Conservation (phyloP, 2,329 filamentous ascomycete species). For the Stachybotrys chartarum region DNA sequence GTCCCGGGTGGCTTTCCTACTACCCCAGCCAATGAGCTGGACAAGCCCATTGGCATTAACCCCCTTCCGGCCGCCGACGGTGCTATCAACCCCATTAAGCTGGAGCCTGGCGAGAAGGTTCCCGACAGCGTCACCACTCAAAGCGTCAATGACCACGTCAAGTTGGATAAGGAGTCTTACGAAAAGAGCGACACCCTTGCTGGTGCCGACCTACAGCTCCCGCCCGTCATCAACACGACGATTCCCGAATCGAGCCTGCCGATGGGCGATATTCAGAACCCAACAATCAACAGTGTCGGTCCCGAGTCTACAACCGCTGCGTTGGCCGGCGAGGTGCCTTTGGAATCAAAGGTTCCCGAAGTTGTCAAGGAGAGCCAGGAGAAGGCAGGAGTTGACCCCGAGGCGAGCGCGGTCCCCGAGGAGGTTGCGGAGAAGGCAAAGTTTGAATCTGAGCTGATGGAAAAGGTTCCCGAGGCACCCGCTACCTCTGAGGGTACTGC, state of each 20-base stretch:
- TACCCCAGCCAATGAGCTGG: conserved; percentile 52
- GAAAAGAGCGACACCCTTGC: conserved; percentile 66
- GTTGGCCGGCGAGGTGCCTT: conserved; percentile 61
- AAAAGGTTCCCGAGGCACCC: conserved; percentile 55
- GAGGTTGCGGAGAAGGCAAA: conserved; percentile 66
- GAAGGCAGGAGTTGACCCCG: conserved; percentile 55
- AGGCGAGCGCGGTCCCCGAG: conserved; percentile 57
- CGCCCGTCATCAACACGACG: conserved; percentile 52
- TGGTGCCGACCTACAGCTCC: conserved; percentile 42
- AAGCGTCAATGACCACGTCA: conserved; percentile 63
- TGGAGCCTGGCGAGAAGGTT: conserved; percentile 74
- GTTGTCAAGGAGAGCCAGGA: conserved; percentile 67
- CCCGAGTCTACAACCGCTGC: conserved; percentile 59
- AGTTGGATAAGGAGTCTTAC: conserved; percentile 79
- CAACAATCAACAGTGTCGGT: conserved; percentile 44
- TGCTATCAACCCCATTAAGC: conserved; percentile 70
- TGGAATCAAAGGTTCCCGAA: conserved; percentile 43
- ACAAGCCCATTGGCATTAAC: conserved; percentile 49
- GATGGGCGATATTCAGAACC: conserved; percentile 37
- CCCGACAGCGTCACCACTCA: conserved; percentile 63
- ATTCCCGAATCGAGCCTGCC: conserved; percentile 81
- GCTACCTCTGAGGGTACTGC: conserved; percentile 50
- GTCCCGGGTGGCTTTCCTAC: conserved; percentile 49
- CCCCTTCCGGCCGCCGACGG: conserved; percentile 57
- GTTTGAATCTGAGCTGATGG: conserved; percentile 63